These are phyloP conservation scores for Castanea crenata DNA, from an alignment of 306 rosid species.

Conservation along the genomic window DNA sequence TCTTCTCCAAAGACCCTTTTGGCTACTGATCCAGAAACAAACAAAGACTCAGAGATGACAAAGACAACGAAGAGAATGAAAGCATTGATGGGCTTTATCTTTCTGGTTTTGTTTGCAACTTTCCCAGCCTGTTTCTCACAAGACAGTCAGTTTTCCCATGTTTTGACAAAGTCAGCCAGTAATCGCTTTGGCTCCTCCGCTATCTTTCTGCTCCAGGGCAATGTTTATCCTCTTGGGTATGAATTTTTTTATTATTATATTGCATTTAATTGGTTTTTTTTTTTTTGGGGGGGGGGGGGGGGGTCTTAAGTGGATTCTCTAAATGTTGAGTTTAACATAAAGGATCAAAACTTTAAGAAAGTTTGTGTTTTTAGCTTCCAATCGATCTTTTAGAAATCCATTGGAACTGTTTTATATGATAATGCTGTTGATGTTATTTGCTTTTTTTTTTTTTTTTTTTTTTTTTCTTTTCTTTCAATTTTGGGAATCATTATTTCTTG, in stretches of 20 bases:
- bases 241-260: slow-evolving; percentile 8
- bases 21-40: not conserved
- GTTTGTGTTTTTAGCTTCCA: too few relatives aligned
- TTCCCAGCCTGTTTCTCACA: slow-evolving; percentile 36
- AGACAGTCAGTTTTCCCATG: slow-evolving; percentile 14
- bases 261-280: not conserved
- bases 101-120: slow-evolving; percentile 30
- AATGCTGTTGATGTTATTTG: not conserved
- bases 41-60: slow-evolving; percentile 2
- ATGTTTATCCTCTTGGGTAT: slow-evolving; percentile 85
- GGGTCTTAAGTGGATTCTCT: too few relatives aligned
- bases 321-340: too few relatives aligned
- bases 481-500: too few relatives aligned
- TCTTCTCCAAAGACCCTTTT: not conserved
- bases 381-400: too few relatives aligned
- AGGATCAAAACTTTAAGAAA: too few relatives aligned
- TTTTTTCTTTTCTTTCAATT: not conserved
- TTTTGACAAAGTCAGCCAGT: not conserved
- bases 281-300: not conserved
- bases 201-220: slow-evolving; percentile 50
- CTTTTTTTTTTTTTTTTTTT: not conserved
- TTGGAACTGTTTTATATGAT: not conserved
- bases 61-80: slow-evolving; percentile 7
- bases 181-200: slow-evolving; percentile 24
- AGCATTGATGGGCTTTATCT: slow-evolving; percentile 16